Evolutionary conservation across 805 yeast species (phyloP), one percentile per base, ranked within the genome.

Genomic region (Yarrowia porcina): DNA sequence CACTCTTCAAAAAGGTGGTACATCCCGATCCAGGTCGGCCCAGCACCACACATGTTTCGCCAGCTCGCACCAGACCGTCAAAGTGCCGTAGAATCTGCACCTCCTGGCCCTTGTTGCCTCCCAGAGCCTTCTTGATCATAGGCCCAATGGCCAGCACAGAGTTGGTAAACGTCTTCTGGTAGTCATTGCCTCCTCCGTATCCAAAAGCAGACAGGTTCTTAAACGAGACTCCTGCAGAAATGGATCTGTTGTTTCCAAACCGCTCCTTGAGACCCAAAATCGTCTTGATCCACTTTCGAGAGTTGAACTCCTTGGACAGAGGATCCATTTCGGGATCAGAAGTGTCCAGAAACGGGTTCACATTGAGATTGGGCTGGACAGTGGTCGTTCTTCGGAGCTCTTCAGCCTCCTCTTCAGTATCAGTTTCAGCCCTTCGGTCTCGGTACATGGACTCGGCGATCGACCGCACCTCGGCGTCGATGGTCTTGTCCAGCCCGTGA

Each of bases 11-110:
- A 56, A 86, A 75, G 0, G 90, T 85, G 3, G 89, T 81, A 71
- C 90, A 86, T 66, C 91, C 90, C n/a, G 90, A 83, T 69, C 90
- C 90, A 0, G 90, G 90, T 73, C 88, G 80, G 60, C 91, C 91
- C 63, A 86, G 74, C 13, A 86, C 90, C 52, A 87, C 87, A 7
- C 87, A 80, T 45, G 87, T 75, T 65, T 85, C 86, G 54, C 90
- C 90, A 2, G 89, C 84, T 61, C 75, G 75, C 63, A 85, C 76
- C 5, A 81, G 59, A n/a, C 86, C 90, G 68, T 85, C 72, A 83
- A 76, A 66, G 83, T 85, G 65, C 82, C 82, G 65, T 82, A 83
- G 64, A 69, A 74, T 65, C 76, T 68, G 25, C n/a, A 28, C n/a
- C 72, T 73, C 59, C 64, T 20, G 4, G n/a, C 52, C 52, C 41